These are phyloP conservation scores for Chytriomyces sp. DNA, from an alignment of 192 early-diverging fungal genomes.

Conservation along the genomic window DNA sequence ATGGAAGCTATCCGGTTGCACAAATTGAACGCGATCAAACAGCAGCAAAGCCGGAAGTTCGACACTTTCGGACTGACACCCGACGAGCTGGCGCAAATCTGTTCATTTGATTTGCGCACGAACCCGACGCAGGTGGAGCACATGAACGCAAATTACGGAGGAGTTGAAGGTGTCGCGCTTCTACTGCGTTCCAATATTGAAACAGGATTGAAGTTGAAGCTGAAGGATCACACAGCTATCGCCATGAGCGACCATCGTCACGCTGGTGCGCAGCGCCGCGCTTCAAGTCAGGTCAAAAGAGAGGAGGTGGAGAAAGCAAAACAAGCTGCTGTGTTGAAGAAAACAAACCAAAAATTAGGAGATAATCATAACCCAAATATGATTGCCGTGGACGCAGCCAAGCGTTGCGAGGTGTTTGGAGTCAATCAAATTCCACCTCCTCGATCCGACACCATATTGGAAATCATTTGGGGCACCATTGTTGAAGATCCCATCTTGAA, in stretches of 20 bases:
- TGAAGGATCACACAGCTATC: constrained; percentile 23
- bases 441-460: constrained; percentile 52
- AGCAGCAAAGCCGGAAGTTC: constrained; percentile 10
- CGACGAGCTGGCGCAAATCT: constrained; percentile 48
- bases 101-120: constrained; percentile 53
- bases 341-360: not conserved
- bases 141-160: constrained; percentile 47
- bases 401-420: constrained; percentile 44
- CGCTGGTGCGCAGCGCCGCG: not conserved
- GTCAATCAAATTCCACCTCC: constrained; percentile 61
- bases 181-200: constrained; percentile 45
- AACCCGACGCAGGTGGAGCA: constrained; percentile 38
- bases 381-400: constrained; percentile 43
- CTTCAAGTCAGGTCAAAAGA: not conserved
- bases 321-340: not conserved
- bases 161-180: constrained; percentile 53
- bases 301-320: constrained; percentile 3
- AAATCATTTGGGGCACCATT: constrained; percentile 57
- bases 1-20: constrained; percentile 17
- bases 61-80: constrained; percentile 34
- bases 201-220: constrained; percentile 42
- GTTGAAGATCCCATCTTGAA: constrained; percentile 64
- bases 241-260: not conserved
- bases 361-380: constrained; percentile 28
- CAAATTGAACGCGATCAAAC: constrained; percentile 11